phyloP scores from a whole-genome alignment of 495 filamentous ascomycete species.

The Penicillium waksmanii region DNA sequence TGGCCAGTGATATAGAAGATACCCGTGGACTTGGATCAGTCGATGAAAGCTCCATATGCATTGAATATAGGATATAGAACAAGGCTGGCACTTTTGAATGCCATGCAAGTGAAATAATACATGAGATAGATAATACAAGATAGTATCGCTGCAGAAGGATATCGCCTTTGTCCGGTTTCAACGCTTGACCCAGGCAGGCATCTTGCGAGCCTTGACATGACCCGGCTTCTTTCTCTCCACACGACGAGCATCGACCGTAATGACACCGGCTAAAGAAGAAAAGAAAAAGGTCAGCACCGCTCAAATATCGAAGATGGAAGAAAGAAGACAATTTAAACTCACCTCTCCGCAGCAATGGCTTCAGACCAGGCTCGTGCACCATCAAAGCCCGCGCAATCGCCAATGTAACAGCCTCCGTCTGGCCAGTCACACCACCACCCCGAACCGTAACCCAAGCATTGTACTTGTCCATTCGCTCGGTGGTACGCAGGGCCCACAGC shows the following conservation, averaged over 20 bases:
- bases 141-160: constrained; percentile 14
- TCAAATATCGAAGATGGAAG: constrained; percentile 17
- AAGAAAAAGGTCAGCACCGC: constrained; percentile 2
- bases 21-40: constrained; percentile 7
- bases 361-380: constrained; percentile 88
- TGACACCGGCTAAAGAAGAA: constrained; percentile 71
- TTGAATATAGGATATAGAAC: constrained; percentile 42
- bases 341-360: constrained; percentile 87
- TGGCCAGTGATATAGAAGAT: no score
- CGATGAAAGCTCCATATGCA: constrained; percentile 34
- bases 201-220: constrained; percentile 94
- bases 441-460: constrained; percentile 86
- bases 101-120: constrained; percentile 37
- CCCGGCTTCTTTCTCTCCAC: constrained; percentile 99
- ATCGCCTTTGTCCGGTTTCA: constrained; percentile 33
- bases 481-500: constrained; percentile 83
- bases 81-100: constrained; percentile 25
- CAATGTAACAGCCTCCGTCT: constrained; percentile 93
- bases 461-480: constrained; percentile 89
- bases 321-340: constrained; percentile 41
- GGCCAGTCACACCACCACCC: constrained; percentile 90
- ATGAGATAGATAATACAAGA: constrained; percentile 27
- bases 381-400: constrained; percentile 87
- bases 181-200: constrained; percentile 95
- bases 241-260: constrained; percentile 86